Percentiles rank a stretch among this genome's conserved stretches.
These are phyloP conservation scores for Escallonia herrerae DNA, from an alignment of 129 eudicot species.

Conservation along the genomic window DNA sequence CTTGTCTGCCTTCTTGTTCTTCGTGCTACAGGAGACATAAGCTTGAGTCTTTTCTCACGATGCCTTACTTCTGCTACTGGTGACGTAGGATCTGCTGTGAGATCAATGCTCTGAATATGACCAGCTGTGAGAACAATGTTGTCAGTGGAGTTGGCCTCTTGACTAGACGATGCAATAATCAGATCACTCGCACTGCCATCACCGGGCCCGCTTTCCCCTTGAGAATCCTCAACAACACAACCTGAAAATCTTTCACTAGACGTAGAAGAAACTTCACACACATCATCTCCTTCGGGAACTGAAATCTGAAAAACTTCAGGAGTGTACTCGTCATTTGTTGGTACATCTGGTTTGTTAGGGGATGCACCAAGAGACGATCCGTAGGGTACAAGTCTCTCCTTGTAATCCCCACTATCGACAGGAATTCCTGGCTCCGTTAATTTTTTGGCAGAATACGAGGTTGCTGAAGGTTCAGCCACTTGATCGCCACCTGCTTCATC, in stretches of 20 bases:
- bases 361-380: not conserved
- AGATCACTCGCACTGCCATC: not conserved
- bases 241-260: constrained; percentile 25
- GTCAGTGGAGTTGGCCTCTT: not conserved
- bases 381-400: not conserved
- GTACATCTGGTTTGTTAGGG: constrained; percentile 1
- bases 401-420: not conserved
- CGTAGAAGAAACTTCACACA: constrained; percentile 9
- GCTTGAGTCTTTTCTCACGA: constrained; percentile 13
- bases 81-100: not conserved
- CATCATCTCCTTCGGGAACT: not conserved
- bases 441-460: not conserved
- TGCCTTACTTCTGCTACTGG: not conserved
- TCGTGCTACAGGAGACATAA: constrained; percentile 5
- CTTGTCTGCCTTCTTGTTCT: constrained; percentile 17
- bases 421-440: not conserved
- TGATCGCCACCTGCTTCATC: constrained; percentile 15
- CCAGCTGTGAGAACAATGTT: not conserved
- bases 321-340: not conserved
- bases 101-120: not conserved
- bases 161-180: not conserved
- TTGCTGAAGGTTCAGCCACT: constrained; percentile 5
- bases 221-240: constrained; percentile 42
- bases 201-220: constrained; percentile 23
- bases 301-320: not conserved